Conservation (phyloP, 208 protist species). For the Trypanosoma platydactyli region DNA sequence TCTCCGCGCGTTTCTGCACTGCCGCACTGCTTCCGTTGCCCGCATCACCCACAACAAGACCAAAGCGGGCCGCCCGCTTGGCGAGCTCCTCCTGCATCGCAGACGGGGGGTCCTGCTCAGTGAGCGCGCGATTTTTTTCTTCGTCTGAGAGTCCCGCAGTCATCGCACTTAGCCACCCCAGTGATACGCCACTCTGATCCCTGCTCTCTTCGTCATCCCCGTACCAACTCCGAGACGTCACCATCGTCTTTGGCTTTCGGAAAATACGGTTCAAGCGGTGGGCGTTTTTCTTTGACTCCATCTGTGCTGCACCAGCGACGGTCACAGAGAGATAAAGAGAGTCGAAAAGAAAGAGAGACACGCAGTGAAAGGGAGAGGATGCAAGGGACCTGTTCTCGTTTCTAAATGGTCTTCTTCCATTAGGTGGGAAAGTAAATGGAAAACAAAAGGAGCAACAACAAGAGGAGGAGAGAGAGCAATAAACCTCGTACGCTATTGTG, state of each 20-base stretch:
- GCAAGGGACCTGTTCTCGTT: too few species aligned
- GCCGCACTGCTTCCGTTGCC: not conserved
- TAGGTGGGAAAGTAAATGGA: too few species aligned
- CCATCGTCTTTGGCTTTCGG: slow-evolving; percentile 70
- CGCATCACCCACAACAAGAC: slow-evolving; percentile 29
- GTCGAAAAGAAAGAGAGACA: slow-evolving; percentile 1
- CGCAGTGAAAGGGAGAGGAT: not conserved
- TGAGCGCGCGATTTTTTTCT: slow-evolving; percentile 51
- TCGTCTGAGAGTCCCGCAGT: slow-evolving; percentile 50
- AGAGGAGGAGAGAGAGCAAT: slow-evolving; percentile 3
- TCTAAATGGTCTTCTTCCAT: too few species aligned
- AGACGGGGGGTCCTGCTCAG: slow-evolving; percentile 58
- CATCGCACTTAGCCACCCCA: slow-evolving; percentile 39
- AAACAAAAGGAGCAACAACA: too few species aligned
- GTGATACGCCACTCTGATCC: slow-evolving; percentile 37
- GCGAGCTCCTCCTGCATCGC: slow-evolving; percentile 62
- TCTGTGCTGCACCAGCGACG: not conserved
- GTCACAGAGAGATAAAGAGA: not conserved
- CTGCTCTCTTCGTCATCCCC: slow-evolving; percentile 7
- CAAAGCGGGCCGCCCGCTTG: slow-evolving; percentile 75
- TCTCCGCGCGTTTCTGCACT: slow-evolving; percentile 22
- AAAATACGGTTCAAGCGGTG: slow-evolving; percentile 83
- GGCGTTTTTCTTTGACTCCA: slow-evolving; percentile 60
- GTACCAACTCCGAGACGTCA: slow-evolving; percentile 62
- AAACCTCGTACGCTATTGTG: too few species aligned